Evolutionary conservation across 768 basidiomycete species (phyloP), one percentile per base, ranked within the genome.

Genomic region (Lactifluus rugatus): DNA sequence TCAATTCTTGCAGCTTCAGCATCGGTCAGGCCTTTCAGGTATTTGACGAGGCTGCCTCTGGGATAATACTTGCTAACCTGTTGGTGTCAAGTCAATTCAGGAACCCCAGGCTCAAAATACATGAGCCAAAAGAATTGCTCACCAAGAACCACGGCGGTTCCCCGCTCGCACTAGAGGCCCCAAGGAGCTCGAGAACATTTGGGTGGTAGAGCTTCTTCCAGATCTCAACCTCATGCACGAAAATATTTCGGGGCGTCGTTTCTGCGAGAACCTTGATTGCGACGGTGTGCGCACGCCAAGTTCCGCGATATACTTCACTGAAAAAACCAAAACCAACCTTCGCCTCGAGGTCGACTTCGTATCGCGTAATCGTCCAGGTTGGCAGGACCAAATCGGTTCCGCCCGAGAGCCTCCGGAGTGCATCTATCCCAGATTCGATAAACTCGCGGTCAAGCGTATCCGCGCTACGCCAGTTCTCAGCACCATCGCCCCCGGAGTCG

Each of bases 311-410:
- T 7, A 92, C 87, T 54, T 85, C 80, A 13, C 85, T 85, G 72
- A 89, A 88, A 70, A 80, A 84, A 0, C 89, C 89, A 19, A 81
- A 65, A 4, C 88, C 85, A 57, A 93, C 82, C 67, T 81, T 79
- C 56, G 75, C 72, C 37, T 84, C 84, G 2, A 81, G 78, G 56
- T 85, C 83, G 34, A 92, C 79, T 70, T 93, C 91, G 65, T 86
- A 88, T 52, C 81, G 81, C 48, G 87, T 89, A 64, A 89, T 89
- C 3, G 87, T 87, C 87, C 87, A 90, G 61, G 75, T 78, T 0
- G 87, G 87, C 31, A 88, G 66, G 26, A 62, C 54, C 34, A 66
- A 53, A 55, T 67, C 61, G 25, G 63, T 47, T 39, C 58, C 60
- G 28, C 67, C 68, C 62, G 82, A 84, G 74, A 89, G 70, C 62